Base-by-base conservation (phyloP, 176 grass and related monocot genomes). In the Lolium perenne region DNA sequence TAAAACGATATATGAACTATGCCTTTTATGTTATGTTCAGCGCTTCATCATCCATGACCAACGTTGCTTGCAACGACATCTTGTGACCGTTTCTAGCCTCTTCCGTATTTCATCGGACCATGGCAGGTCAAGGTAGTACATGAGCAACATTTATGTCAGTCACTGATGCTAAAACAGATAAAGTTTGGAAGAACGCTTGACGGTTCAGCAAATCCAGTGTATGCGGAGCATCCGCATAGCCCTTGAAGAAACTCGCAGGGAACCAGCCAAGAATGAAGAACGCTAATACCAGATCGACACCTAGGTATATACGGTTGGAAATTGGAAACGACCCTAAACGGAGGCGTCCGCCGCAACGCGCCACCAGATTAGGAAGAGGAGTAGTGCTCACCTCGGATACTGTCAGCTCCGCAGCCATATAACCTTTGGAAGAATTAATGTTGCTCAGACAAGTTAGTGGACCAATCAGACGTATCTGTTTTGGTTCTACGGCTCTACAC, bases 371-470 rank as follows among this genome's bases (percentile, higher is more conserved):
- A 89, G 82, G 18, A 79, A 40, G 3, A 9, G 0, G 62, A 4
- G 25, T 16, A 17, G 32, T 45, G 26, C 32, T 35, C 32, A n/a
- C 84, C 72, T 90, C 73, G 84, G 88, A 90, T 86, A 21, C 88
- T 86, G 71, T 62, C 15, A 16, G 55, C 43, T 76, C 77, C 65
- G 61, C 88, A 58, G 71, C 25, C 78, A 56, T 38, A 8, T 29
- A 29, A 29, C 25, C 1, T 12, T 20, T 38, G 38, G 11, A 38
- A 56, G 46, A 20, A 0, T 57, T 9, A 72, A 60, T 71, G 58
- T 40, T 60, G 23, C 41, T 74, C 57, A 49, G 69, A 66, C 63
- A 14, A 18, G 22, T 81, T 48, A 74, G 76, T 69, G 5, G 40
- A 48, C 81, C 6, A 75, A 50, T 16, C 68, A 57, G 11, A 35